These are phyloP conservation scores for Zymoseptoria pseudotritici DNA, from an alignment of 2,329 filamentous ascomycete species.

Conservation along the genomic window DNA sequence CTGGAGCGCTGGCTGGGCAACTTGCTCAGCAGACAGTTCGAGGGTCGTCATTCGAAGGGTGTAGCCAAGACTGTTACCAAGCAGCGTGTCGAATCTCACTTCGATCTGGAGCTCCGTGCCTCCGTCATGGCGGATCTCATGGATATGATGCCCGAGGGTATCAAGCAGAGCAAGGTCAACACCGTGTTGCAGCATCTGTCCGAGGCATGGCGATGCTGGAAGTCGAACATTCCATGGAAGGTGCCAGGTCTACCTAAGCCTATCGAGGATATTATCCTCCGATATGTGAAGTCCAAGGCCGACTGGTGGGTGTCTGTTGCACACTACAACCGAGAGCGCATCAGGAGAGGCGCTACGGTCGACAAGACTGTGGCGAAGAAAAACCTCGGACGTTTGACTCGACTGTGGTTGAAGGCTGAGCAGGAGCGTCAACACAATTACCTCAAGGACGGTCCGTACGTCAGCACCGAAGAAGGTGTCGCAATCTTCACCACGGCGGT, in stretches of 20 bases:
- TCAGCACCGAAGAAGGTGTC: slow-evolving; percentile 95
- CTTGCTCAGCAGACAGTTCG: slow-evolving; percentile 90
- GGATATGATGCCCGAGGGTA: slow-evolving; percentile 99
- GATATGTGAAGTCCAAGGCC: slow-evolving; percentile 98
- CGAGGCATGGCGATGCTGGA: slow-evolving; percentile 99
- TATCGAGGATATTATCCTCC: slow-evolving; percentile 96
- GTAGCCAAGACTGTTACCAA: slow-evolving; percentile 99
- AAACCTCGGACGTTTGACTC: slow-evolving; percentile 88
- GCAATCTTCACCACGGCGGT: slow-evolving; percentile 98
- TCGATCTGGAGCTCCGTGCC: slow-evolving; percentile 91
- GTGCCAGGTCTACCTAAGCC: slow-evolving; percentile 92
- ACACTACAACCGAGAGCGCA: slow-evolving; percentile 97
- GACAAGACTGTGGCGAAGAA: slow-evolving; percentile 99
- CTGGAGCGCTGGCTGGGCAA: slow-evolving; percentile 97
- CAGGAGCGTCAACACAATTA: slow-evolving; percentile 99
- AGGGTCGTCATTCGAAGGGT: slow-evolving; percentile 96
- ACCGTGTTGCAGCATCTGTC: slow-evolving; percentile 94
- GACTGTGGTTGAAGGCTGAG: slow-evolving; percentile 95
- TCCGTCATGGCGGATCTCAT: slow-evolving; percentile 98
- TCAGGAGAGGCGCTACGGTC: slow-evolving; percentile 89
- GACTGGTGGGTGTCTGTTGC: slow-evolving; percentile 99
- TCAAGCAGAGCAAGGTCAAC: slow-evolving; percentile 99
- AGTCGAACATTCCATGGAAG: slow-evolving; percentile 99
- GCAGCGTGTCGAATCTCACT: slow-evolving; percentile 97
- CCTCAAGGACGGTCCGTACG: slow-evolving; percentile 97